phyloP scores from a whole-genome alignment of 306 rosid genomes.

The Casuarina cunninghamiana region DNA sequence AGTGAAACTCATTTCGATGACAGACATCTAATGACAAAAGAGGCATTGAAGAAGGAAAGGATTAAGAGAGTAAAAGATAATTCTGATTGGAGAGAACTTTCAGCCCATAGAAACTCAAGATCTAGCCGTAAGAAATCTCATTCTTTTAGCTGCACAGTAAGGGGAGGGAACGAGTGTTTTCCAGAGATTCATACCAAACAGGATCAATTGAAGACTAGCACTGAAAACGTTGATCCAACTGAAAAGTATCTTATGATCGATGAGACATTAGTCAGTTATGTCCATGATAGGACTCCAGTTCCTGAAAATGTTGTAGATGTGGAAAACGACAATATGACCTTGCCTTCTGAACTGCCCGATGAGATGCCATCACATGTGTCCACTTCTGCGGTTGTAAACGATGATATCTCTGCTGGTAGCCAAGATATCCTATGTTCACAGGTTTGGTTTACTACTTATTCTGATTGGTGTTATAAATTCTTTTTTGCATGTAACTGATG shows the following conservation, averaged over 20 bases:
- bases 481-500: not conserved
- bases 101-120: conserved; percentile 42
- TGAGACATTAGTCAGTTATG: conserved; percentile 29
- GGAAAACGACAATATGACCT: conserved; percentile 25
- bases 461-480: not conserved
- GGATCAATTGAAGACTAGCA: conserved; percentile 35
- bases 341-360: conserved; percentile 39
- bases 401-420: conserved; percentile 25
- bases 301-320: conserved; percentile 30
- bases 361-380: conserved; percentile 40
- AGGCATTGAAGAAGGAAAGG: conserved; percentile 51
- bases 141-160: conserved; percentile 45
- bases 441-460: conserved; percentile 46
- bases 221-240: conserved; percentile 32
- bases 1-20: conserved; percentile 51
- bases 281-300: conserved; percentile 33
- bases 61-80: conserved; percentile 35
- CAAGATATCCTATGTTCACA: conserved; percentile 42
- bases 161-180: conserved; percentile 45
- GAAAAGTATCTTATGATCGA: conserved; percentile 36
- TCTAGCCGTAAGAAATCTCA: conserved; percentile 52
- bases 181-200: conserved; percentile 39
- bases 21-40: conserved; percentile 48
- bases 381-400: conserved; percentile 29
- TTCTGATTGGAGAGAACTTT: conserved; percentile 43